Percentiles rank a stretch among this genome's conserved stretches.
Conservation (phyloP, 805 yeast genomes). For the Lachancea nothofagi region DNA sequence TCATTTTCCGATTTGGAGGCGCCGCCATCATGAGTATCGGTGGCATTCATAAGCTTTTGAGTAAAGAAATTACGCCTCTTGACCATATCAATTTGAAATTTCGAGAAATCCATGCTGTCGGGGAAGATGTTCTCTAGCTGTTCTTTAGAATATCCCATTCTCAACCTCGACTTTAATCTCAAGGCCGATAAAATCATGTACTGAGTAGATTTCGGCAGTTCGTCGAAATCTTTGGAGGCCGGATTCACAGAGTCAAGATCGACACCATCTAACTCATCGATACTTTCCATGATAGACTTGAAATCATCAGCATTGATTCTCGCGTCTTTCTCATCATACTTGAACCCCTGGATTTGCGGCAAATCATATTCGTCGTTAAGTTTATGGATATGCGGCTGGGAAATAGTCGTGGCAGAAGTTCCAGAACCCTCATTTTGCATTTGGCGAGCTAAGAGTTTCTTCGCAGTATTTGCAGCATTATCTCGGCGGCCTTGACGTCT, state of each 20-base stretch:
- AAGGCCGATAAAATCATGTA: conserved; percentile 83
- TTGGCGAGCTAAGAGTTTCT: conserved; percentile 71
- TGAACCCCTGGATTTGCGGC: conserved; percentile 60
- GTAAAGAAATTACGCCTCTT: conserved; percentile 87
- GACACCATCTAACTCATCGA: conserved; percentile 59
- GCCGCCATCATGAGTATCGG: conserved; percentile 65
- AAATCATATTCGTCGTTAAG: conserved; percentile 77
- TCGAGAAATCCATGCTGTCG: conserved; percentile 81
- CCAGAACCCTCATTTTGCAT: conserved; percentile 43
- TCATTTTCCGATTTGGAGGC: conserved; percentile 34
- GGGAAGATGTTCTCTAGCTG: conserved; percentile 81
- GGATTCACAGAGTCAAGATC: conserved; percentile 78
- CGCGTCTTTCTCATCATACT: conserved; percentile 52
- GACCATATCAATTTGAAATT: conserved; percentile 88
- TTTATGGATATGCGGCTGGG: conserved; percentile 33
- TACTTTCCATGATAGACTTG: conserved; percentile 50
- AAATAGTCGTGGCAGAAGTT: conserved; percentile 1
- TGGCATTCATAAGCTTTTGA: conserved; percentile 74
- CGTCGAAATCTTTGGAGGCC: conserved; percentile 66
- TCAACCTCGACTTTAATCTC: conserved; percentile 74
- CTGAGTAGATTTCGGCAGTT: conserved; percentile 78
- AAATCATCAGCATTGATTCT: conserved; percentile 73
- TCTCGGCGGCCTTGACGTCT: conserved; percentile 70
- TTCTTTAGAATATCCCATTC: conserved; percentile 94
- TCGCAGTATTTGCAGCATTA: conserved; percentile 69